Evolutionary conservation across 139 green algal species (phyloP), one percentile per base, ranked within the genome.

Genomic region (Eudorina sp.): DNA sequence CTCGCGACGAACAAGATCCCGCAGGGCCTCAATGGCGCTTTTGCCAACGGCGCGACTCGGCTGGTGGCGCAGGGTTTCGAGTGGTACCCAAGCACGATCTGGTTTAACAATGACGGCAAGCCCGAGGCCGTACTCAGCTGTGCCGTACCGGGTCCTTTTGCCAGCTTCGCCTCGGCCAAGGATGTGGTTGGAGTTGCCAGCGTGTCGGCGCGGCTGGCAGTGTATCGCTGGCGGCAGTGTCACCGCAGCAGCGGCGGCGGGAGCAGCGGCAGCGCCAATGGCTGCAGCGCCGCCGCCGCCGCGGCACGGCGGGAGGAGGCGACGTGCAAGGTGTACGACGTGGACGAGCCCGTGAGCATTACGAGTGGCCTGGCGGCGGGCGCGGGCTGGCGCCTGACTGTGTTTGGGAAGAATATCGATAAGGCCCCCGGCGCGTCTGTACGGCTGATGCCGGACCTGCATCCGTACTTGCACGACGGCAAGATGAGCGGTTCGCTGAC

Each of bases 1-100:
- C 25, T 68, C 9, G 75, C 51, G n/a, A 16, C 27, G 48, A 31
- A 68, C 19, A 68, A 51, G 34, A 31, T n/a, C 3, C 31, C 75
- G 7, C 4, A n/a, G n/a, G 75, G 48, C 25, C 48, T 83, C 16
- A 68, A n/a, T 16, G 75, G 75, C 45, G 29, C 40, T 31, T 83
- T 83, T 40, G 46, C 9, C 75, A 83, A 83, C 46, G 75, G 75
- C 11, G 48, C 75, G 3, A 51, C 48, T 0, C 73, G 73, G 25
- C 73, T 81, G 11, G 48, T 83, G 31, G 48, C 75, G 1, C 75
- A 83, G 3, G 75, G 75, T 3, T 83, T 83, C n/a, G 75, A 83
- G 14, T 83, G 75, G 48, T 48, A 53, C 31, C 75, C 75, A 0
- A 18, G 31, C 46, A 55, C 16, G 16, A 21, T 83, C 3, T 69